A percentile compares a stretch with the other conserved stretches of the same genome.
Evolutionary conservation across 257 asterid genomes (phyloP).

Genomic region (Henckelia pumila): DNA sequence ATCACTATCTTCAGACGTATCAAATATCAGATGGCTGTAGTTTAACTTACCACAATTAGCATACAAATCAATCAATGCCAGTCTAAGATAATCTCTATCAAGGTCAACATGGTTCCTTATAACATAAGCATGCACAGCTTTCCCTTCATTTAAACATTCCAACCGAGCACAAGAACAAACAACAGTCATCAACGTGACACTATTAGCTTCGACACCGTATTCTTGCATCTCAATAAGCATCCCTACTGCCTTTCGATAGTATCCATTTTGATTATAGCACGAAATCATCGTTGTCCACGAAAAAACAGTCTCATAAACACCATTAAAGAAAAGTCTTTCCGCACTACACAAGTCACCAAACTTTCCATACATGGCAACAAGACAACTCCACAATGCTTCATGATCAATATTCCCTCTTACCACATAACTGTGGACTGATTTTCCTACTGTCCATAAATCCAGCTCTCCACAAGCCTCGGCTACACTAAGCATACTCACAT

Average conservation of each 20-base stretch:
- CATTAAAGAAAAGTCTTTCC: slow-evolving; percentile 36
- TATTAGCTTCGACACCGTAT: slow-evolving; percentile 45
- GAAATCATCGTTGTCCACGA: slow-evolving; percentile 83
- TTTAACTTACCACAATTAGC: slow-evolving; percentile 60
- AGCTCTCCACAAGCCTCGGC: slow-evolving; percentile 81
- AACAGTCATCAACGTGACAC: slow-evolving; percentile 67
- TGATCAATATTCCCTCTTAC: slow-evolving; percentile 43
- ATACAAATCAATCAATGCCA: slow-evolving; percentile 75
- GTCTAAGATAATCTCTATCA: slow-evolving; percentile 55
- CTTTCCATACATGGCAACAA: slow-evolving; percentile 86
- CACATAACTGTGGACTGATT: slow-evolving; percentile 61
- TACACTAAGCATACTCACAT: slow-evolving; percentile 63
- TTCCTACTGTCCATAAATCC: slow-evolving; percentile 51
- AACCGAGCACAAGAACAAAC: slow-evolving; percentile 77
- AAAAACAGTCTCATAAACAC: slow-evolving; percentile 37
- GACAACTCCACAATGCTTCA: slow-evolving; percentile 60
- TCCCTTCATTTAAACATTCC: slow-evolving; percentile 66
- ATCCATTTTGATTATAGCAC: slow-evolving; percentile 69
- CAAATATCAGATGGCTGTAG: slow-evolving; percentile 44
- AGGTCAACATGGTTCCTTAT: slow-evolving; percentile 42
- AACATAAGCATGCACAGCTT: slow-evolving; percentile 61
- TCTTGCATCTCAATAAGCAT: slow-evolving; percentile 48
- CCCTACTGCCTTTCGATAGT: slow-evolving; percentile 44
- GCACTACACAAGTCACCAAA: slow-evolving; percentile 63
- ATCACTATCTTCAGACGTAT: slow-evolving; percentile 41